Evolutionary conservation across 1,284 basidiomycete species (phyloP), one percentile per base, ranked within the genome.

Genomic region (Somion occarium): DNA sequence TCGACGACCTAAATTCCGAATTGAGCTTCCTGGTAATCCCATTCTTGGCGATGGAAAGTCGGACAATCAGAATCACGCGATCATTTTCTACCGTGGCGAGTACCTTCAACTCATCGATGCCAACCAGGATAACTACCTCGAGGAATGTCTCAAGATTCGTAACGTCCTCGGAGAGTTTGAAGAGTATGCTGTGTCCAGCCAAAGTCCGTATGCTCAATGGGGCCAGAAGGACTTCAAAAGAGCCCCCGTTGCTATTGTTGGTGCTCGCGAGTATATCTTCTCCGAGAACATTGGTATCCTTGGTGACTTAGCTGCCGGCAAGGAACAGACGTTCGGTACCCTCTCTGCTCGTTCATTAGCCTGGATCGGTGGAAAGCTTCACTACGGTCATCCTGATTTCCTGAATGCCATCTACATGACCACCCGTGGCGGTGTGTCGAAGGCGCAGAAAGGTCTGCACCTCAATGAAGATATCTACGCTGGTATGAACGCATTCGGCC

Each of bases 211-310:
- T 69, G 88, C 91, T 19, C 83, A 88, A 55, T 91, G 87, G 80
- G 88, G 88, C 54, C 81, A 87, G 63, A 84, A 88, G 67, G 91
- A 96, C 62, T 94, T 95, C 77, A 83, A 82, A 68, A 85, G 85
- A 61, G 72, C 89, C 46, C 96, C 96, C 15, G 92, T 99, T 30
- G 97, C 97, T 18, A 99, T 99, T 62, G 89, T 99, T 56, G 96
- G 97, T 70, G 94, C 96, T 19, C 86, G 97, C 72, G 97, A 99
- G 77, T 99, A 99, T 73, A 98, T 99, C 69, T 99, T 99, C 77
- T 99, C 97, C 47, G 97, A 99, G 76, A 98, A 98, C 72, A 99
- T 99, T 60, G 96, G 96, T 82, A 96, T 99, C 62, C 80, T 99
- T 46, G 96, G 96, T 71, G 96, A 99, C 71, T 82, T 99, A 48